These are phyloP conservation scores for Beauveria australis DNA, from an alignment of 2,329 filamentous ascomycete species.

Conservation along the genomic window DNA sequence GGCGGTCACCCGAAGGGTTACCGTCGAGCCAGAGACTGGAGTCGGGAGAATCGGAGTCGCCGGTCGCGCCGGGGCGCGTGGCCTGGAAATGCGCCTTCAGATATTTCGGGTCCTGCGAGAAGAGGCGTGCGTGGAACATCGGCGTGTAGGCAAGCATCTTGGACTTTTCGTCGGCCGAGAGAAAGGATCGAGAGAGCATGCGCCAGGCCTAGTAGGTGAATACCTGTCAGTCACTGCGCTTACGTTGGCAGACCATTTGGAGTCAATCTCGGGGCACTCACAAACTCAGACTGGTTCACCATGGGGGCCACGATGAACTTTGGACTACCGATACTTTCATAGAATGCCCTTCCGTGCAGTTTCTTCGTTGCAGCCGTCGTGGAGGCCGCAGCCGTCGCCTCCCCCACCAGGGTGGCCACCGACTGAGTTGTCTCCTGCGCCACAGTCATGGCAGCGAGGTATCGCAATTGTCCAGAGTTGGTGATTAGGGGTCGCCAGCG, in stretches of 20 bases:
- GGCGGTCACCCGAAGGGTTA: slow-evolving; percentile 74
- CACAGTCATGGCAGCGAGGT: slow-evolving; percentile 25
- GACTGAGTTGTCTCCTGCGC: not conserved
- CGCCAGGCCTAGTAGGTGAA: slow-evolving; percentile 69
- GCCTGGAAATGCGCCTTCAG: slow-evolving; percentile 76
- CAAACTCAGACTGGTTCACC: slow-evolving; percentile 98
- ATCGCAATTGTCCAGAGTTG: not conserved
- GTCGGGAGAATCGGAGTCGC: slow-evolving; percentile 1
- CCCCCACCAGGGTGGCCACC: not conserved
- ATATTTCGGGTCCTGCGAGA: slow-evolving; percentile 67
- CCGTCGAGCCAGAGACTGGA: slow-evolving; percentile 65
- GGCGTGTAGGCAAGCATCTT: slow-evolving; percentile 82
- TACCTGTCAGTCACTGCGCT: not conserved
- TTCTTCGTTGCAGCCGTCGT: slow-evolving; percentile 38
- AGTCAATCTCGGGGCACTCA: slow-evolving; percentile 35
- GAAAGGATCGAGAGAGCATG: slow-evolving; percentile 88
- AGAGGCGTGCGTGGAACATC: slow-evolving; percentile 92
- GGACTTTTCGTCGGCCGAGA: slow-evolving; percentile 55
- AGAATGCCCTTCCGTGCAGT: slow-evolving; percentile 80
- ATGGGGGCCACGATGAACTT: slow-evolving; percentile 90
- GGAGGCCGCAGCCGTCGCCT: slow-evolving; percentile 8
- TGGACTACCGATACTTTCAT: slow-evolving; percentile 87
- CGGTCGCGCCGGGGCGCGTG: slow-evolving; percentile 24
- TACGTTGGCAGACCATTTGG: not conserved
- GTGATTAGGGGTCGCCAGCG: not conserved